These are phyloP conservation scores for Pichia sp. DNA, from an alignment of 1,139 yeast species.

Conservation along the genomic window DNA sequence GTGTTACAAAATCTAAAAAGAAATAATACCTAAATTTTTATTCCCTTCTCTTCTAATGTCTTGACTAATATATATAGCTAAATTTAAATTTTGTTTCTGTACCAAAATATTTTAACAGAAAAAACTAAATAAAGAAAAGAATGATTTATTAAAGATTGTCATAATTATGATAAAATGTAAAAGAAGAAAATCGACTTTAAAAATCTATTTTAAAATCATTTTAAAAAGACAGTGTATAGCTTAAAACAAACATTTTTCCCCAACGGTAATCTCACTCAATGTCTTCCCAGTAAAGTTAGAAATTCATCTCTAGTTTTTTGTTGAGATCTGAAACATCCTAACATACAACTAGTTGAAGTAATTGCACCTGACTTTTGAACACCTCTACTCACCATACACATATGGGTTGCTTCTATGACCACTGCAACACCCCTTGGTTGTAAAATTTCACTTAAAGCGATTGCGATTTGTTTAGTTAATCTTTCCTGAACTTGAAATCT, in stretches of 20 bases:
- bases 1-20: constrained; percentile 42
- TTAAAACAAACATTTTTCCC: too few relatives aligned
- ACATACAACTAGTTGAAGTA: constrained; percentile 94
- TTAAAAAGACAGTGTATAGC: too few relatives aligned
- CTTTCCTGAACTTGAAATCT: constrained; percentile 96
- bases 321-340: constrained; percentile 87
- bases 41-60: neutral
- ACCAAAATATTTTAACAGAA: too few relatives aligned
- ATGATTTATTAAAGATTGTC: too few relatives aligned
- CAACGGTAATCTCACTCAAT: constrained; percentile 19
- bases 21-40: neutral
- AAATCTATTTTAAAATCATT: too few relatives aligned
- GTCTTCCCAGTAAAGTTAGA: constrained; percentile 67
- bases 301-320: constrained; percentile 97
- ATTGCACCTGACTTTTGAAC: constrained; percentile 92
- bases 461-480: constrained; percentile 92
- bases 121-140: too few relatives aligned
- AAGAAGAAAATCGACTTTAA: too few relatives aligned
- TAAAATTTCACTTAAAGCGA: constrained; percentile 85
- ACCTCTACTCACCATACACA: constrained; percentile 99
- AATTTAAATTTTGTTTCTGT: too few relatives aligned
- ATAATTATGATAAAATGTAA: too few relatives aligned
- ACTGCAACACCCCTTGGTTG: constrained; percentile 97
- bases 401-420: constrained; percentile 94
- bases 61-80: neutral